Conservation (phyloP, 2,329 filamentous ascomycete species). For the Cladophialophora bantiana region DNA sequence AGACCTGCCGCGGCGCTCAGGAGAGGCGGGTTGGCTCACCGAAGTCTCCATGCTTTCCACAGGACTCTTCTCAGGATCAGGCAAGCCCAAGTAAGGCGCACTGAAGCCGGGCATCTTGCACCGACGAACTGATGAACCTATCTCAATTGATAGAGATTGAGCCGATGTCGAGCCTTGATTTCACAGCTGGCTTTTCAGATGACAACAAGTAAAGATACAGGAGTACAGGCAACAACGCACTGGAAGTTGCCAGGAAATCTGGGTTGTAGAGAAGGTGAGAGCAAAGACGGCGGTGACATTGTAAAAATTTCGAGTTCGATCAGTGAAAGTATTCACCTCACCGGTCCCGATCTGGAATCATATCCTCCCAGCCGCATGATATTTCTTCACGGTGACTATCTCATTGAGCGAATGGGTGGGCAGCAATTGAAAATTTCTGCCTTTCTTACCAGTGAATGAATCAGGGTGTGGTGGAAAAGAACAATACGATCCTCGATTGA, state of each 20-base stretch:
- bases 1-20: slow-evolving; percentile 11
- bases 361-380: slow-evolving; percentile 15
- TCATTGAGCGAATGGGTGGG: slow-evolving; percentile 20
- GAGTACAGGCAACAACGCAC: not conserved
- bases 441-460: slow-evolving; percentile 9
- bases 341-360: not conserved
- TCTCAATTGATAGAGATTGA: not conserved
- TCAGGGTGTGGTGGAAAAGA: slow-evolving; percentile 20
- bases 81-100: slow-evolving; percentile 7
- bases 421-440: slow-evolving; percentile 18
- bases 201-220: slow-evolving; percentile 6
- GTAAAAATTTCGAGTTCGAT: slow-evolving; percentile 13
- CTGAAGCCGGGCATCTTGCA: slow-evolving; percentile 14
- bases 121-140: not conserved
- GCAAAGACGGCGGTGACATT: slow-evolving; percentile 9
- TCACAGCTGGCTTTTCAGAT: not conserved
- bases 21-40: not conserved
- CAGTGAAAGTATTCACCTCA: slow-evolving; percentile 17
- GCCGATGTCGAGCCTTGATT: not conserved
- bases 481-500: slow-evolving; percentile 26
- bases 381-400: slow-evolving; percentile 7
- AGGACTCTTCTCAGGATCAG: slow-evolving; percentile 20
- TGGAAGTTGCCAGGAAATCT: not conserved
- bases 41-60: slow-evolving; percentile 8
- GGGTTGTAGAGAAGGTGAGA: not conserved